phyloP scores from a whole-genome alignment of 768 basidiomycete genomes.

The Sutorius australiensis region DNA sequence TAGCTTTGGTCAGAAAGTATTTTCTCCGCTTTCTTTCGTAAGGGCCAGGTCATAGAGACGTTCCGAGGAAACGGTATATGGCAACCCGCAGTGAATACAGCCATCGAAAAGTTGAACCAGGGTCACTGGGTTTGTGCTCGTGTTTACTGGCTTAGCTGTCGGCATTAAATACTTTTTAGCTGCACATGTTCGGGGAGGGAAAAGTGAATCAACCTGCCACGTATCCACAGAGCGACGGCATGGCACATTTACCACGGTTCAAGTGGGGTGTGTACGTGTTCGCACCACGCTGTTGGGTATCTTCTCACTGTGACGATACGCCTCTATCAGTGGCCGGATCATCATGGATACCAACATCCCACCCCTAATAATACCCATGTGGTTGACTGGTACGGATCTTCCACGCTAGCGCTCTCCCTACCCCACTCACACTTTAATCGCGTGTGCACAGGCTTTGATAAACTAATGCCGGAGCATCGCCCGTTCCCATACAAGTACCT shows the following conservation, averaged over 20 bases:
- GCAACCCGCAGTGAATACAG: slow-evolving; percentile 82
- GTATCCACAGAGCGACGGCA: slow-evolving; percentile 43
- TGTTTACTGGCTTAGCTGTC: neutral
- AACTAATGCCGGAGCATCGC: slow-evolving; percentile 87
- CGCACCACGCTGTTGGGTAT: neutral
- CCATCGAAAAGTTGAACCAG: slow-evolving; percentile 72
- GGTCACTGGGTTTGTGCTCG: slow-evolving; percentile 75
- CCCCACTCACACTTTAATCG: neutral
- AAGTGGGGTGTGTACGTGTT: slow-evolving; percentile 92
- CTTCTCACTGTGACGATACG: slow-evolving; percentile 1
- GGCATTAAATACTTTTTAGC: slow-evolving; percentile 40
- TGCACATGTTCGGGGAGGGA: slow-evolving; percentile 90
- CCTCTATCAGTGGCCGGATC: slow-evolving; percentile 64
- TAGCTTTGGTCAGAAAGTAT: slow-evolving; percentile 48
- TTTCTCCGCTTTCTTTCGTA: slow-evolving; percentile 79
- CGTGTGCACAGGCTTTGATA: slow-evolving; percentile 61
- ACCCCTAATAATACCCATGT: slow-evolving; percentile 88
- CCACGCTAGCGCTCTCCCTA: neutral
- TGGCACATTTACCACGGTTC: slow-evolving; percentile 62
- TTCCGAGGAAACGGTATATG: slow-evolving; percentile 87
- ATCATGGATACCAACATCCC: slow-evolving; percentile 63
- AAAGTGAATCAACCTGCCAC: slow-evolving; percentile 73
- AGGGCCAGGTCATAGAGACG: slow-evolving; percentile 90
- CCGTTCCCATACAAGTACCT: slow-evolving; percentile 68
- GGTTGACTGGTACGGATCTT: slow-evolving; percentile 66